Evolutionary conservation across 2,329 filamentous ascomycete genomes (phyloP), one percentile per base, ranked within the genome.

Genomic region (Nakataea oryzae): DNA sequence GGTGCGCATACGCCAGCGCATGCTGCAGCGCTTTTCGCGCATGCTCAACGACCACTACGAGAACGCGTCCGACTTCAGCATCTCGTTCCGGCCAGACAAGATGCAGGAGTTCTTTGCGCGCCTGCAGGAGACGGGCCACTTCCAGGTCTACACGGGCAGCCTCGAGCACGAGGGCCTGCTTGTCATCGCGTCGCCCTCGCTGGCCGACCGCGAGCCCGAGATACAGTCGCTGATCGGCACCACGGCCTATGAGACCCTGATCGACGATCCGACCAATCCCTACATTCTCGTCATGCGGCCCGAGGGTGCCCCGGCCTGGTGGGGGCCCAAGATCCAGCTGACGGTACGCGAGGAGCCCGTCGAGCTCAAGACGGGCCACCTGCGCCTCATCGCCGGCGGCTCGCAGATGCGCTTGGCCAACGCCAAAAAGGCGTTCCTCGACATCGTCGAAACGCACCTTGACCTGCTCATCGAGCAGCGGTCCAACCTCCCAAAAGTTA

Each of bases 31-130:
- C 64, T 97, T 97, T 75, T 95, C 91, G 24, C 86, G 92, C 66
- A 91, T 96, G 72, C 76, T 99, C 62, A 93, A 90, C 68, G 90
- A 96, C 71, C 87, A 93, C 63, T 99, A 99, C 70, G 95, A 99
- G 73, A 97, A 99, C 70, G 90, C 91, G 6, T 96, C 92, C 12
- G 95, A 99, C 73, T 96, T 95, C 74, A 96, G 90, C 73, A 89
- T 97, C 70, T 87, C 89, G 47, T 82, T 92, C 57, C 70, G 76
- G 5, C 81, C 83, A 11, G 86, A 90, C 34, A 83, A 84, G 64
- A 80, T 96, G 64, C 86, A 87, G 63, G 86, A 89, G 50, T 83
- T 99, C 30, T 89, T 93, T 66, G 90, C 96, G 67, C 85, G 90
- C 28, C 81, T 99, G 11, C 85, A 91, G 14, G 81, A 89, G 55